These are phyloP conservation scores for Pleurozium schreberi DNA, from an alignment of 225 moss, liverwort and hornwort genomes.

Conservation along the genomic window DNA sequence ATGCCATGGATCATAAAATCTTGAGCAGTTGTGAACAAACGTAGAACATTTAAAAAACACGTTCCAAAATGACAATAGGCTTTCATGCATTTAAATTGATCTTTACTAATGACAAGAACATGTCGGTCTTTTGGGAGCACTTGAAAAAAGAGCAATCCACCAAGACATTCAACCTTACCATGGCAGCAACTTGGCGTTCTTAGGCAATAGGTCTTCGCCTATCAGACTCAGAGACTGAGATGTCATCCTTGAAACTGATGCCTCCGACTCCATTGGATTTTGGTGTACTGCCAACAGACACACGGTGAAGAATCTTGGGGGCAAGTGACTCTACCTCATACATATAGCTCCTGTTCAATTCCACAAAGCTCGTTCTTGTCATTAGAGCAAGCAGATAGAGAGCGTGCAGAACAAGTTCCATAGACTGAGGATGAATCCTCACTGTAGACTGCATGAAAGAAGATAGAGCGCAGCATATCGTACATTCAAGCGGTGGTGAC, in stretches of 20 bases:
- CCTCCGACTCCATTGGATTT: slow-evolving; percentile 13
- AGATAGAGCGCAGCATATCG: slow-evolving; percentile 62
- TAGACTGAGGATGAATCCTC: slow-evolving; percentile 40
- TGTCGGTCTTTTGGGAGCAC: neutral
- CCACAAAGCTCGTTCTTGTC: slow-evolving; percentile 45
- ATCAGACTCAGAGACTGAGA: slow-evolving; percentile 49
- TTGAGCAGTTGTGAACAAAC: neutral
- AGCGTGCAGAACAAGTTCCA: slow-evolving; percentile 61
- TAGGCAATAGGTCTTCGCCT: slow-evolving; percentile 59
- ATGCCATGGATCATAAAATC: neutral
- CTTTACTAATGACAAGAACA: neutral
- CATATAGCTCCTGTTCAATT: slow-evolving; percentile 61
- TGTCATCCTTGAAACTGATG: slow-evolving; percentile 42
- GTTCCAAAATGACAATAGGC: neutral
- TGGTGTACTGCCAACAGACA: slow-evolving; percentile 15
- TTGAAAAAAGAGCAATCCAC: neutral
- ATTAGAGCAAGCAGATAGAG: slow-evolving; percentile 68
- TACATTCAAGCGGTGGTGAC: slow-evolving; percentile 51
- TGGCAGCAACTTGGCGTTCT: slow-evolving; percentile 67
- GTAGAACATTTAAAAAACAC: neutral
- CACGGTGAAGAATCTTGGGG: slow-evolving; percentile 73
- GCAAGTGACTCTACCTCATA: slow-evolving; percentile 74
- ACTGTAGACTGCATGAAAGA: slow-evolving; percentile 61
- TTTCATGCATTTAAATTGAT: neutral
- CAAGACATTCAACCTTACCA: slow-evolving; percentile 34